phyloP scores from a whole-genome alignment of 2,329 filamentous ascomycete genomes.

The Xylaria digitata region DNA sequence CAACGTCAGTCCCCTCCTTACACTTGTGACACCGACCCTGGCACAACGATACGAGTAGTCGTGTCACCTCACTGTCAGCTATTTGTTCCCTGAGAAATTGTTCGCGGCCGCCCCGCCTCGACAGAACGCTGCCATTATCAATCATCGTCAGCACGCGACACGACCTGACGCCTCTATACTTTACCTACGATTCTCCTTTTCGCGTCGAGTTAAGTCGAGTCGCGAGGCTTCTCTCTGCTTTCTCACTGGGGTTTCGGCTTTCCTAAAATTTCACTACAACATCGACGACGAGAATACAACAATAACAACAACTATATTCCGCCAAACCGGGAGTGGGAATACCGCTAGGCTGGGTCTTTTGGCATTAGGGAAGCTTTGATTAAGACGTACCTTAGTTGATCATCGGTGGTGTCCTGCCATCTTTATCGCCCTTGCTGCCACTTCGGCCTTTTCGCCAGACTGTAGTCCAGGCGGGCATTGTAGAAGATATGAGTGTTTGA shows the following conservation, averaged over 20 bases:
- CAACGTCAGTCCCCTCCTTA: slow-evolving; percentile 3
- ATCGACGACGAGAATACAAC: neutral
- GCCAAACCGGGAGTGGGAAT: slow-evolving; percentile 27
- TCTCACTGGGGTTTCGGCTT: neutral
- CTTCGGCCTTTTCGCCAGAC: slow-evolving; percentile 42
- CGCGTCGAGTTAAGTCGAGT: neutral
- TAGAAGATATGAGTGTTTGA: slow-evolving; percentile 52
- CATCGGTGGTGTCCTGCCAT: slow-evolving; percentile 34
- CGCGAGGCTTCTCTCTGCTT: neutral
- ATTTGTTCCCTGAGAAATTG: neutral
- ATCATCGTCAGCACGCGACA: slow-evolving; percentile 26
- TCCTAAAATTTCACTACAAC: neutral
- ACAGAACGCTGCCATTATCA: neutral
- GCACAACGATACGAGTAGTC: neutral
- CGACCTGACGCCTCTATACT: slow-evolving; percentile 9
- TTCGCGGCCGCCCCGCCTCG: slow-evolving; percentile 2
- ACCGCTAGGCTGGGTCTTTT: slow-evolving; percentile 33
- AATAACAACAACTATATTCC: slow-evolving; percentile 11
- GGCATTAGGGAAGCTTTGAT: slow-evolving; percentile 34
- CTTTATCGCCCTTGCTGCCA: slow-evolving; percentile 17
- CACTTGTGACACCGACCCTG: neutral
- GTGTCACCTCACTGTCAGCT: slow-evolving; percentile 3
- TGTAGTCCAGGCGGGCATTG: slow-evolving; percentile 48
- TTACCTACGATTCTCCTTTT: neutral
- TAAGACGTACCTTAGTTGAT: slow-evolving; percentile 41